Percentiles rank a stretch among this genome's conserved stretches.
Conservation (phyloP, 2,329 filamentous ascomycete species). For the Botryosphaeria agaves region DNA sequence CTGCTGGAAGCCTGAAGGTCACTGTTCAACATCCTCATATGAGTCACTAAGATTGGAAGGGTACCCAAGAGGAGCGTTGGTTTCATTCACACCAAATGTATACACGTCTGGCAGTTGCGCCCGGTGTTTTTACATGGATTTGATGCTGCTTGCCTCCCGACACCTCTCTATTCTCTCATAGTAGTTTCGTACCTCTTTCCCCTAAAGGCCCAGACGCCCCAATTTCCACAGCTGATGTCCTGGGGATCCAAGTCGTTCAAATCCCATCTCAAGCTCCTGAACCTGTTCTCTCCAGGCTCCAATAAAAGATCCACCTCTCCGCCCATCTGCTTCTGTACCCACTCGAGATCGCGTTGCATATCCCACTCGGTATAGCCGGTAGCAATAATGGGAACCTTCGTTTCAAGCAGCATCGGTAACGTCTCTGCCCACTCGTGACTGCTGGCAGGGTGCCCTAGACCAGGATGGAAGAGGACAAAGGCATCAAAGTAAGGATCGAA, state of each 20-base stretch:
- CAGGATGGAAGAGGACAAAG: slow-evolving; percentile 93
- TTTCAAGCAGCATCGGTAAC: slow-evolving; percentile 76
- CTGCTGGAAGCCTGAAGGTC: too few relatives aligned
- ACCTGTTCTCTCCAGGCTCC: slow-evolving; percentile 83
- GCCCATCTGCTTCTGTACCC: slow-evolving; percentile 68
- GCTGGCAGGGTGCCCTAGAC: slow-evolving; percentile 82
- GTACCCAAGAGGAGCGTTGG: too few relatives aligned
- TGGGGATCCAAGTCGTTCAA: slow-evolving; percentile 89
- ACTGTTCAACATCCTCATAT: too few relatives aligned
- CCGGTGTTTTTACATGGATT: too few relatives aligned
- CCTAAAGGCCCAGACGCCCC: slow-evolving; percentile 92
- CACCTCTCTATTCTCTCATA: too few relatives aligned
- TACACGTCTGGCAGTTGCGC: too few relatives aligned
- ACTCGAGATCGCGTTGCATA: slow-evolving; percentile 81
- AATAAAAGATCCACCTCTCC: slow-evolving; percentile 88
- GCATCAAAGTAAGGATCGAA: slow-evolving; percentile 98
- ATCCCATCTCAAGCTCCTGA: slow-evolving; percentile 91
- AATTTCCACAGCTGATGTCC: slow-evolving; percentile 89
- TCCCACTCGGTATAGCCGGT: slow-evolving; percentile 95
- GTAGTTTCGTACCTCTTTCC: slow-evolving; percentile 70
- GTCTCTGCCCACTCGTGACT: slow-evolving; percentile 91
- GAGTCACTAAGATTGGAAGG: too few relatives aligned
- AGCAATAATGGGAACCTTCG: slow-evolving; percentile 84
- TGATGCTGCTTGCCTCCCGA: too few relatives aligned
- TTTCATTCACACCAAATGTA: too few relatives aligned